phyloP scores from a whole-genome alignment of 2,329 filamentous ascomycete genomes.

The Diaporthe ilicicola region DNA sequence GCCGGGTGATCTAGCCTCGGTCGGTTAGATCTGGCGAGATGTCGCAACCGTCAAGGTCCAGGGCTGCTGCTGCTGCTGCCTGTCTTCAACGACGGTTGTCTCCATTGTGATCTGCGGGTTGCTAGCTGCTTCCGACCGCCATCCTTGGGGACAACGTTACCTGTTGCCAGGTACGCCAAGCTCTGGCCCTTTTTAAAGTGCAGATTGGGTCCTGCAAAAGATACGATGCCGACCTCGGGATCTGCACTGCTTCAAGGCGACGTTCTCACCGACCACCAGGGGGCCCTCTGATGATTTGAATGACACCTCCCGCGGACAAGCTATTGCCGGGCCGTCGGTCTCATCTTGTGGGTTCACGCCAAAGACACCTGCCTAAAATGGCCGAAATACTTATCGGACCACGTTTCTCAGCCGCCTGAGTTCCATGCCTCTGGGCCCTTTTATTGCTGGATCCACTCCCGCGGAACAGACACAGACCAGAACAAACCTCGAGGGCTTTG shows the following conservation, averaged over 20 bases:
- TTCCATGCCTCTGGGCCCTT: neutral
- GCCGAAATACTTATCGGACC: neutral
- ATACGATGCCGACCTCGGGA: neutral
- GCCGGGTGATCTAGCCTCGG: neutral
- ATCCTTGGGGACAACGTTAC: neutral
- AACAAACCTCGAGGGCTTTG: neutral
- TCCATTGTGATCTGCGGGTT: constrained; percentile 5
- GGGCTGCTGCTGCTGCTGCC: neutral
- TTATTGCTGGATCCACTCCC: neutral
- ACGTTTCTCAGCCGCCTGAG: constrained; percentile 2
- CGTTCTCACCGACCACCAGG: neutral
- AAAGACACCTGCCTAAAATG: neutral
- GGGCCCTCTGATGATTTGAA: neutral
- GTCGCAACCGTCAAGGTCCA: neutral
- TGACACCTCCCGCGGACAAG: neutral
- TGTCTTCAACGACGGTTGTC: neutral
- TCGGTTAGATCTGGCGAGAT: neutral
- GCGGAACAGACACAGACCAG: neutral
- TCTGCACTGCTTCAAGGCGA: neutral
- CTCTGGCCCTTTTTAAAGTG: neutral
- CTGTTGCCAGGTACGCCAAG: no score
- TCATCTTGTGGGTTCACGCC: neutral
- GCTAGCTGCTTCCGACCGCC: neutral
- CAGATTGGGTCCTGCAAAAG: neutral
- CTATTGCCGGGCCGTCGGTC: constrained; percentile 8